A percentile compares a stretch with the other conserved stretches of the same genome.
Conservation (phyloP, 2,329 filamentous ascomycete species). For the Pseudodiploospora longispora region DNA sequence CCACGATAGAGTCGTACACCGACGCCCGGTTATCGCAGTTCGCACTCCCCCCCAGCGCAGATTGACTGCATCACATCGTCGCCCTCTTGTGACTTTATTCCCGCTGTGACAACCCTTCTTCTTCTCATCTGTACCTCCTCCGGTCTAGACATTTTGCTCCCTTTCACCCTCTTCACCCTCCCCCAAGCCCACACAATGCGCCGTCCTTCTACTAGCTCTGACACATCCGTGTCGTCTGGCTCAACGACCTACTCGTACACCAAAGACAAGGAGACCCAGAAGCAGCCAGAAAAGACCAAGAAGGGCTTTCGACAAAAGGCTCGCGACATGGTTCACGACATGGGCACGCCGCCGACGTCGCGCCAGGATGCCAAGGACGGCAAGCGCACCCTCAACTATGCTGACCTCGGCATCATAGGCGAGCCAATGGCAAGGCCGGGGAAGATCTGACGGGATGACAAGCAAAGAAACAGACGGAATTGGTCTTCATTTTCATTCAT, state of each 20-base stretch:
- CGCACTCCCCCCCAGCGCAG: no score
- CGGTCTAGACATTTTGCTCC: background rate
- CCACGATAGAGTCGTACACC: no score
- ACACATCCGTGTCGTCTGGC: constrained; percentile 23
- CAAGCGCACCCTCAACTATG: constrained; percentile 19
- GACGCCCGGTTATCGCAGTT: no score
- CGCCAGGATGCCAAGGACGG: constrained; percentile 25
- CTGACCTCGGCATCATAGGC: constrained; percentile 17
- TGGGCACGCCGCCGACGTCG: constrained; percentile 23
- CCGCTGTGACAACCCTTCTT: no score
- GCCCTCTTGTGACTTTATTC: no score
- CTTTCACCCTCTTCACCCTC: background rate
- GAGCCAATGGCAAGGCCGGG: constrained; percentile 16
- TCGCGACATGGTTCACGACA: constrained; percentile 24
- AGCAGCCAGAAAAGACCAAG: constrained; percentile 7
- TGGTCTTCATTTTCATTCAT: background rate
- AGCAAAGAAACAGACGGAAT: background rate
- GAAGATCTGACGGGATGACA: constrained; percentile 5
- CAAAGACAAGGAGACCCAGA: constrained; percentile 15
- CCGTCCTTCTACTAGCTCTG: constrained; percentile 18
- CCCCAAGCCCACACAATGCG: constrained; percentile 11
- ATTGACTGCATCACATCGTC: no score
- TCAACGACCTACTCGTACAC: constrained; percentile 21
- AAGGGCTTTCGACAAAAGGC: constrained; percentile 24
- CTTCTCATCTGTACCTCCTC: background rate